Conservation (phyloP, 257 asterid species). For the Salvia miltiorrhiza region DNA sequence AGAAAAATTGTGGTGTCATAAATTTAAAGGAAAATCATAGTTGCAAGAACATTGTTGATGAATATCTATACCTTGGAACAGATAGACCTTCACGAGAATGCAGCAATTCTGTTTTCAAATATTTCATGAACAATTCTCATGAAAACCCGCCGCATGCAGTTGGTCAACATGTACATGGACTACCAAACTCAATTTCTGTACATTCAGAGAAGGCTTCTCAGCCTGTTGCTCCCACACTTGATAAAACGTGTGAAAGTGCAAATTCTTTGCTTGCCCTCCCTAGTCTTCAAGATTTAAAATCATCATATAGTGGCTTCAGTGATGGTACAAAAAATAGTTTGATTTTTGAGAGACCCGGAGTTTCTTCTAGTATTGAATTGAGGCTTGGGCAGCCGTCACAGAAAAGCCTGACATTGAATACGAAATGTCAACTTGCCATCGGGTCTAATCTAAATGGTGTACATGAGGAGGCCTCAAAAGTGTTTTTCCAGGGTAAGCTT, state of each 20-base stretch:
- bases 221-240: slow-evolving; percentile 23
- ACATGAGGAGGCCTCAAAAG: slow-evolving; percentile 20
- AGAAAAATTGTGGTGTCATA: slow-evolving; percentile 8
- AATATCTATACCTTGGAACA: slow-evolving; percentile 20
- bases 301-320: slow-evolving; percentile 25
- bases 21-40: slow-evolving; percentile 30
- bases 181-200: slow-evolving; percentile 27
- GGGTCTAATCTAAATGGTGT: slow-evolving; percentile 17
- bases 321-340: slow-evolving; percentile 18
- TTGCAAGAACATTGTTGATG: slow-evolving; percentile 22
- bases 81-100: slow-evolving; percentile 25
- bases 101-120: slow-evolving; percentile 16
- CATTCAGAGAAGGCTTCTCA: slow-evolving; percentile 29
- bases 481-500: slow-evolving; percentile 27
- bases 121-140: slow-evolving; percentile 20
- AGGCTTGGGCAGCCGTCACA: slow-evolving; percentile 53
- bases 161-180: slow-evolving; percentile 23
- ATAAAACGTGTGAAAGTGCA: slow-evolving; percentile 24
- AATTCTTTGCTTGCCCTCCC: slow-evolving; percentile 25
- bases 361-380: slow-evolving; percentile 48
- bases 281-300: slow-evolving; percentile 25
- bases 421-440: slow-evolving; percentile 22
- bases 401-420: slow-evolving; percentile 30
- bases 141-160: slow-evolving; percentile 24
- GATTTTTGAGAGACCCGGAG: slow-evolving; percentile 24